Percentiles rank a stretch among this genome's conserved stretches.
Conservation (phyloP, 106 monocot species). For the Narthecium ossifragum region DNA sequence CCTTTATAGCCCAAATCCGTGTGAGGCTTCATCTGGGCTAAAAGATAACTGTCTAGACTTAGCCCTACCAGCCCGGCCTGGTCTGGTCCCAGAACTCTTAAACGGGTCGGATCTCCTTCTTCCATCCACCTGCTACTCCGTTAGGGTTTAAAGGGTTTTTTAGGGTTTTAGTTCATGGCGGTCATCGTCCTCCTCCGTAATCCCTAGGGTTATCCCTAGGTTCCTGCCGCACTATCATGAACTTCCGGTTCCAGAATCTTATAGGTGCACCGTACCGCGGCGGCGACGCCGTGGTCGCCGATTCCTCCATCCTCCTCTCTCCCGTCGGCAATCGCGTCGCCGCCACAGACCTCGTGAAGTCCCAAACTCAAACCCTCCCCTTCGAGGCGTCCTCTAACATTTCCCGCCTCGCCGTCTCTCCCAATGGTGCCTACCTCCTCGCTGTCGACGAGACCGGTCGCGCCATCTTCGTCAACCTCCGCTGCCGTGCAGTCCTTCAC, state of each 20-base stretch:
- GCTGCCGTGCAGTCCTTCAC: constrained; percentile 65
- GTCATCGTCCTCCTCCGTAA: neutral
- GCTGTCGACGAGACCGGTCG: constrained; percentile 49
- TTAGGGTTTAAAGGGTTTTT: neutral
- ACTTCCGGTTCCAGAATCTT: constrained; percentile 92
- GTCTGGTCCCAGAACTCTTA: too few species aligned
- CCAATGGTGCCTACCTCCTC: constrained; percentile 60
- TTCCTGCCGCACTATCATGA: constrained; percentile 54
- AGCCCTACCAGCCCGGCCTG: too few species aligned
- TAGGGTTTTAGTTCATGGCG: neutral
- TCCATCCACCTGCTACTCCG: neutral
- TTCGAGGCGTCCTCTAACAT: constrained; percentile 71
- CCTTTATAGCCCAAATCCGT: too few species aligned
- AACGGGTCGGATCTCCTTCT: too few species aligned
- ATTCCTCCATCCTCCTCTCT: constrained; percentile 48
- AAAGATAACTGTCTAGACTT: too few species aligned
- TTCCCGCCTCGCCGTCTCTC: constrained; percentile 57
- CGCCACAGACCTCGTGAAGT: constrained; percentile 62
- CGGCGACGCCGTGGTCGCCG: constrained; percentile 62
- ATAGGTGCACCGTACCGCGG: constrained; percentile 90
- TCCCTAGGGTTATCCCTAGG: constrained; percentile 9
- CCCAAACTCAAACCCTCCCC: constrained; percentile 65
- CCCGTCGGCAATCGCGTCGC: constrained; percentile 82
- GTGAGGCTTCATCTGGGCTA: too few species aligned
- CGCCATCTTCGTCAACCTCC: constrained; percentile 66